phyloP scores from a whole-genome alignment of 108 stramenopile genomes.

The Cylindrotheca closterium region DNA sequence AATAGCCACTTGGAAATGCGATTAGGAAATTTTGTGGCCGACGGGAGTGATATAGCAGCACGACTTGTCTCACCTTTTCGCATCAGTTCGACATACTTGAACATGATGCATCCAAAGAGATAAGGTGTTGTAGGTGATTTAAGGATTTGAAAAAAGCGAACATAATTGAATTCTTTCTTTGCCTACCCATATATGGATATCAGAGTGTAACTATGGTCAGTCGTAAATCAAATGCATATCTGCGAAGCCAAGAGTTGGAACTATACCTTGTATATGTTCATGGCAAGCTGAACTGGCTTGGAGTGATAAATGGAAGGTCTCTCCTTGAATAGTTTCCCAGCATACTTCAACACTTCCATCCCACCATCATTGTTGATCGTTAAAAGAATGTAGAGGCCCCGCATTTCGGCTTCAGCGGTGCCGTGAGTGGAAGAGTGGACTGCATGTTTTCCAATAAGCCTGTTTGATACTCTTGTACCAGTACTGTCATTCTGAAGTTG shows the following conservation, averaged over 20 bases:
- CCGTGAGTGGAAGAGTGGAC: constrained; percentile 43
- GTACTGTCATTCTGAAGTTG: constrained; percentile 49
- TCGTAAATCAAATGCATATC: background rate
- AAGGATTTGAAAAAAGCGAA: constrained; percentile 76
- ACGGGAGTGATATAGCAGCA: background rate
- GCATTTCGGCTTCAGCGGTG: constrained; percentile 89
- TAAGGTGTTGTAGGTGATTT: constrained; percentile 71
- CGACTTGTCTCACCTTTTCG: constrained; percentile 29
- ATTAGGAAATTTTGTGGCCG: background rate
- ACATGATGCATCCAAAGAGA: constrained; percentile 83
- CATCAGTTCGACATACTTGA: constrained; percentile 89
- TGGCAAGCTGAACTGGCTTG: constrained; percentile 79
- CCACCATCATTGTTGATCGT: constrained; percentile 89
- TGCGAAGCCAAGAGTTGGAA: background rate
- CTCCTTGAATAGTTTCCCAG: constrained; percentile 61
- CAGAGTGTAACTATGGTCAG: too few species aligned
- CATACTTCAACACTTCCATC: constrained; percentile 91
- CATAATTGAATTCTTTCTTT: constrained; percentile 82
- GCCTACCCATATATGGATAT: constrained; percentile 30
- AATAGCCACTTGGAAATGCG: constrained; percentile 38
- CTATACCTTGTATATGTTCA: constrained; percentile 73
- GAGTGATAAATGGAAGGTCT: constrained; percentile 75
- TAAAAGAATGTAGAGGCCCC: constrained; percentile 80
- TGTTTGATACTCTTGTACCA: constrained; percentile 18
- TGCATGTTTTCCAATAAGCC: constrained; percentile 65